A percentile compares a stretch with the other conserved stretches of the same genome.
These are phyloP conservation scores for Crithidia fasciculata DNA, from an alignment of 208 protist species.

Conservation along the genomic window DNA sequence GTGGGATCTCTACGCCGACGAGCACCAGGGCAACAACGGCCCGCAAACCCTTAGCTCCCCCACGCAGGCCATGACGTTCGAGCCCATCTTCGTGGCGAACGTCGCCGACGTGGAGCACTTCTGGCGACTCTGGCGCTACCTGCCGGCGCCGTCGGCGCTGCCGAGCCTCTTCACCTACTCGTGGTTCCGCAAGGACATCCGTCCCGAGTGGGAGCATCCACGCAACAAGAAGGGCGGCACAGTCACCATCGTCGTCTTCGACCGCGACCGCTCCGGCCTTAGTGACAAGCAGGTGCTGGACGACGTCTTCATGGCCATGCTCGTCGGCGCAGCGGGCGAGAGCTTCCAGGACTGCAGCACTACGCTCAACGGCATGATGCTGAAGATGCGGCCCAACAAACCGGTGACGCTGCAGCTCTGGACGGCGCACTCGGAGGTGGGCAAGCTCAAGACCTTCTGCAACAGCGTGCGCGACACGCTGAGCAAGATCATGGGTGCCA, in stretches of 20 bases:
- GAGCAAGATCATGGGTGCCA: conserved; percentile 71
- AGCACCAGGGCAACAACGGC: conserved; percentile 51
- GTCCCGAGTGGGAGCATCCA: conserved; percentile 86
- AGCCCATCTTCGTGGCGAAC: conserved; percentile 74
- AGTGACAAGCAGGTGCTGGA: conserved; percentile 82
- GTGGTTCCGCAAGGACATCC: conserved; percentile 86
- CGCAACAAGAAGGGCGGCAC: conserved; percentile 88
- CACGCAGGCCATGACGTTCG: conserved; percentile 37
- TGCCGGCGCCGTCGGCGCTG: conserved; percentile 67
- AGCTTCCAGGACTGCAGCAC: conserved; percentile 69
- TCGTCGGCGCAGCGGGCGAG: conserved; percentile 74
- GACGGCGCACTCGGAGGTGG: conserved; percentile 71
- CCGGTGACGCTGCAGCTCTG: conserved; percentile 82
- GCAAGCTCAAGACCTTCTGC: conserved; percentile 69
- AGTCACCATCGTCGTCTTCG: conserved; percentile 80
- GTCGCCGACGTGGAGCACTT: conserved; percentile 80
- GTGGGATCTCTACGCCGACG: conserved; percentile 86
- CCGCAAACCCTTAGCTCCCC: conserved; percentile 22
- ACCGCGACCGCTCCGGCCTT: conserved; percentile 77
- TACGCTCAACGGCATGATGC: conserved; percentile 85
- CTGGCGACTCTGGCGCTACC: conserved; percentile 84
- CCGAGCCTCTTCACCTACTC: conserved; percentile 79
- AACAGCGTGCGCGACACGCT: conserved; percentile 67
- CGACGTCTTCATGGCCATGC: conserved; percentile 82
- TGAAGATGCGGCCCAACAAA: conserved; percentile 83